A percentile compares a stretch with the other conserved stretches of the same genome.
Conservation (phyloP, 345 rosid genomes). For the Arabis hirsuta region DNA sequence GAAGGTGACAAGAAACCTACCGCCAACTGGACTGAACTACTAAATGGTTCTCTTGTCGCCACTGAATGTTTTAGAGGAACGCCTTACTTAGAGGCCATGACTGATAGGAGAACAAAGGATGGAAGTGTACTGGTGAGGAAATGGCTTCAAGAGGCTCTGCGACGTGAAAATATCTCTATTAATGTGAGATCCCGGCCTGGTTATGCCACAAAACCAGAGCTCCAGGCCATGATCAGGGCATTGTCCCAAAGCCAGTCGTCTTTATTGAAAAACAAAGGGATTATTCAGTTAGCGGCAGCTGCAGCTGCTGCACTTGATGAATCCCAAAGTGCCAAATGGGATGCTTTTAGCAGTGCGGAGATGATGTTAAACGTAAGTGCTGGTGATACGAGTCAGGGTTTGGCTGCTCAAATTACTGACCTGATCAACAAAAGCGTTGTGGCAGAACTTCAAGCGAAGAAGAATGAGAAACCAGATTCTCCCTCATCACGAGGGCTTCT, state of each 20-base stretch:
- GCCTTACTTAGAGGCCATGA: conserved; percentile 82
- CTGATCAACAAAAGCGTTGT: conserved; percentile 75
- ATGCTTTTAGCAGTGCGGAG: conserved; percentile 87
- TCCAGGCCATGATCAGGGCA: conserved; percentile 68
- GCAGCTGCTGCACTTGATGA: conserved; percentile 67
- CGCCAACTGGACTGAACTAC: conserved; percentile 47
- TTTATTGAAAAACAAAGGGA: conserved; percentile 74
- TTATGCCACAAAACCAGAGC: conserved; percentile 64
- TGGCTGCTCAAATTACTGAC: conserved; percentile 91
- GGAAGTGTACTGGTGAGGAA: conserved; percentile 83
- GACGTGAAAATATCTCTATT: conserved; percentile 59
- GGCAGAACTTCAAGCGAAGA: conserved; percentile 54
- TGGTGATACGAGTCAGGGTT: conserved; percentile 92
- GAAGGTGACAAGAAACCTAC: conserved; percentile 44
- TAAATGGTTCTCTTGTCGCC: conserved; percentile 72
- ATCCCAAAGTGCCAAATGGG: conserved; percentile 72
- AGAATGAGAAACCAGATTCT: conserved; percentile 47
- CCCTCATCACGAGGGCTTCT: conserved; percentile 60
- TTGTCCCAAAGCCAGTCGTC: conserved; percentile 66
- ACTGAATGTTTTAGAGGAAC: conserved; percentile 79
- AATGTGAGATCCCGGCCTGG: conserved; percentile 76
- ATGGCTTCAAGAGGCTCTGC: conserved; percentile 91
- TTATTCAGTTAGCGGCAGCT: conserved; percentile 86
- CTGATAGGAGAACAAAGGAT: conserved; percentile 85
- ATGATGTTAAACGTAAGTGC: conserved; percentile 82